Evolutionary conservation across 2,329 filamentous ascomycete species (phyloP), one percentile per base, ranked within the genome.

Genomic region (Eutypella sp.): DNA sequence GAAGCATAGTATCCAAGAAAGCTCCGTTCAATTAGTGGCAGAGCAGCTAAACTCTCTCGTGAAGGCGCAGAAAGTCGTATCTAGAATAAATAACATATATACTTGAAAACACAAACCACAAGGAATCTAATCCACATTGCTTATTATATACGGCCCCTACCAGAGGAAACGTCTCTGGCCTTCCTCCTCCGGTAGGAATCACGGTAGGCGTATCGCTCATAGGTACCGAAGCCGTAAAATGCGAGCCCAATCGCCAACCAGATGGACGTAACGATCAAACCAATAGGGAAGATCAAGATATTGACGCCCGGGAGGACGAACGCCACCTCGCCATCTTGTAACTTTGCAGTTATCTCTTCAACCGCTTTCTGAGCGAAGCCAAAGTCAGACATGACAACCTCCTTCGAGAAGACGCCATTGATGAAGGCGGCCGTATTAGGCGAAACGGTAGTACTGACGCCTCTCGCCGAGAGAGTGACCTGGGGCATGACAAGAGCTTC

Each of bases 381-480:
- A 31, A 75, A 69, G 42, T 72, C 67, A 47, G 78, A 82, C 57
- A 75, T 64, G 57, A 80, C 63, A 13, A 78, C 68, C 45, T 77
- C 69, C 41, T 75, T 67, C 44, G 84, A 78, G 65, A 89, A 89
- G 56, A 86, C 76, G 42, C 86, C 86, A 13, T 77, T 78, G 33
- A 89, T 76, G 55, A 89, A 90, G 6, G 79, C 76, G 15, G 85
- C 84, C 62, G 88, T 82, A 64, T 84, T 82, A 48, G 79, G 76
- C 9, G 84, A 84, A 42, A 89, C 78, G 27, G 79, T 82, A 41
- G 84, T 84, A 57, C 69, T 75, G 47, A 87, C 71, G 1, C 75
- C 78, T 34, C 66, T 70, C n/a, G 75, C 85, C 11, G 77, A 75
- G 40, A 90, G 75, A 15, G 80, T 81, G 47, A 90, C 78, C n/a